Percentiles rank a stretch among this genome's conserved stretches.
phyloP scores from a whole-genome alignment of 2,329 filamentous ascomycete genomes.

The Tolypocladium amazonense region DNA sequence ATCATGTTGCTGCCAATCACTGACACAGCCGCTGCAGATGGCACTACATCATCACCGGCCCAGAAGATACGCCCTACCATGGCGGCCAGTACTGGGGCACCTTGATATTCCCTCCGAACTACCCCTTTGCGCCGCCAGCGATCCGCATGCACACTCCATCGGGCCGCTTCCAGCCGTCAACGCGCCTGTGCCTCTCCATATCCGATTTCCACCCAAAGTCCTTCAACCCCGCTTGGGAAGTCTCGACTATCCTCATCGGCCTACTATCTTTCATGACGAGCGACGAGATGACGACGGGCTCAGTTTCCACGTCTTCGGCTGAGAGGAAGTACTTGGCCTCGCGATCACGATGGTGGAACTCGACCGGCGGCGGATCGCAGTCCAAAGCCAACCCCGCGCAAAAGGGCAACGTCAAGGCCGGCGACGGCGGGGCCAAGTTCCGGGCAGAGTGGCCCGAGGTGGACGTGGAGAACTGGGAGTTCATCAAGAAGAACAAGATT shows the following conservation, averaged over 20 bases:
- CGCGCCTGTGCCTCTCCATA: slow-evolving; percentile 87
- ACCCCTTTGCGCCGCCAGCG: slow-evolving; percentile 91
- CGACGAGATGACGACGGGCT: slow-evolving; percentile 97
- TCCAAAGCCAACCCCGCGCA: slow-evolving; percentile 38
- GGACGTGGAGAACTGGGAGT: slow-evolving; percentile 81
- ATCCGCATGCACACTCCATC: slow-evolving; percentile 99
- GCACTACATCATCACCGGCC: slow-evolving; percentile 94
- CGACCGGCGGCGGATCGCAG: slow-evolving; percentile 75
- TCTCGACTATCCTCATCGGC: slow-evolving; percentile 90
- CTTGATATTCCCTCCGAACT: slow-evolving; percentile 88
- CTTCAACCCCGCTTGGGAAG: slow-evolving; percentile 98
- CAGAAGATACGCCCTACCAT: slow-evolving; percentile 87
- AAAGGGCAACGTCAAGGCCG: slow-evolving; percentile 78
- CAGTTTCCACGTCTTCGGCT: slow-evolving; percentile 62
- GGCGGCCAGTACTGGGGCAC: slow-evolving; percentile 98
- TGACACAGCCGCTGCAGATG: slow-evolving; percentile 41
- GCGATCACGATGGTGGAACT: slow-evolving; percentile 91
- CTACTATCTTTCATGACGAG: slow-evolving; percentile 96
- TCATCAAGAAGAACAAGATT: slow-evolving; percentile 77
- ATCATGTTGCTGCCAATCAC: not conserved
- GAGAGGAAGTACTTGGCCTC: slow-evolving; percentile 72
- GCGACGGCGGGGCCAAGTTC: slow-evolving; percentile 89
- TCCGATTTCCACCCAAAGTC: slow-evolving; percentile 96
- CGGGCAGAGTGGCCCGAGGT: slow-evolving; percentile 80
- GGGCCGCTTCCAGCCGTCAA: slow-evolving; percentile 88